Evolutionary conservation across 2,329 filamentous ascomycete genomes (phyloP), one percentile per base, ranked within the genome.

Genomic region (Aspergillus aculeatus): DNA sequence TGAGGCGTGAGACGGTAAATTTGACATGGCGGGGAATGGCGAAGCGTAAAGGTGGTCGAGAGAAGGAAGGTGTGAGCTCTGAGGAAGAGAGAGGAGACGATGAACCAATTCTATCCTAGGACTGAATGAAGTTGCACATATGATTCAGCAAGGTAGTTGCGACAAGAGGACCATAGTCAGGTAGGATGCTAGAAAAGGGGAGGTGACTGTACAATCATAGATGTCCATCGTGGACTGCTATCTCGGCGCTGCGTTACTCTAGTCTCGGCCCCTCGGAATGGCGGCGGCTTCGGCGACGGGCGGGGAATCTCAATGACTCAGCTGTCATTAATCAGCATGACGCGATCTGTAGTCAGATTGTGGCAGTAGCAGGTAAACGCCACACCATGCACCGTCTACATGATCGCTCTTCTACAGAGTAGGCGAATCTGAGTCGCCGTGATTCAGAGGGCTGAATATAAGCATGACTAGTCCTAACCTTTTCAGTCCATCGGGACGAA

Each of bases 1-100:
- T 47, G 82, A 83, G 58, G 80, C 77, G 68, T 84, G 82, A 44
- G 82, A 80, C n/a, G 84, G 83, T 60, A 85, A 77, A 59, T 83
- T 79, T 50, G 81, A 76, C 83, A 85, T 85, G 64, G 67, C 71
- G 67, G 63, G 61, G 54, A 62, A 58, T 24, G 60, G 50, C 31
- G 49, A 61, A 59, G 56, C 41, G 62, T 56, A 50, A 41, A 63
- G 51, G 56, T 44, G 60, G 57, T 56, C 51, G 58, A 41, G 49
- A 47, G 38, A 51, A 23, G 26, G 29, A 47, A 29, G 26, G 29
- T 23, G 47, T 26, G 32, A 54, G 38, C 32, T 35, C 31, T 4
- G 23, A 10, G 11, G 55, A 12, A 12, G 19, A 38, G 24, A n/a
- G 19, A 21, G 12, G 11, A 21, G 11, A 10, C 5, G 26, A 7